Evolutionary conservation across 129 eudicot species (phyloP), one percentile per base, ranked within the genome.

Genomic region (Helichrysum umbraculigerum): DNA sequence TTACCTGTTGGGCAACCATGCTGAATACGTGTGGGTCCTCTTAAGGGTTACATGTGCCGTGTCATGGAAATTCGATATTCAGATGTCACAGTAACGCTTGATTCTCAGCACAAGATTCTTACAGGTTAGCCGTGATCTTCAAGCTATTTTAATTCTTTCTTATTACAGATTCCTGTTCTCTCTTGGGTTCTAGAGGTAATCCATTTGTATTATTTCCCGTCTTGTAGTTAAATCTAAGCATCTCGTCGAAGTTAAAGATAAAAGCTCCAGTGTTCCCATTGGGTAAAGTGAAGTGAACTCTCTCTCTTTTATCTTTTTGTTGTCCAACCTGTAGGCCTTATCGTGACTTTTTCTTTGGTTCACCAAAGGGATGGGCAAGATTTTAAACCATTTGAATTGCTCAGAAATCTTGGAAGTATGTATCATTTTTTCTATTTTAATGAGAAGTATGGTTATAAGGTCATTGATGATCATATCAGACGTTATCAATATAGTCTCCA

Each of bases 41-140:
- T 88, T 25, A 93, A 93, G 86, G 98, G 98, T 28, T 93, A 90
- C 85, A 81, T 85, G 50, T 93, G 98, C 74, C 91, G 95, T 47
- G 97, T 90, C 41, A 64, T 85, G 84, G 92, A 93, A 20, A 74
- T 93, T 65, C 95, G 92, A 8, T 86, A 85, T 70, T 80, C 98
- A 72, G 95, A 90, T 81, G 83, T 93, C 62, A 88, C 91, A 20
- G 98, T 90, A 73, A 93, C 88, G 82, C 91, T 93, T 59, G 98
- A 90, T 85, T 93, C 98, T 68, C 89, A 85, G 85, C 96, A 85
- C 32, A 90, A 84, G 74, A 86, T 89, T 81, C 85, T 90, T 54
- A 87, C 97, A 83, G 98, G 98, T 93, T 66, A 75, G 37, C 62
- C 25, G 30, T 71, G 9, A 69, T 66, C 47, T 47, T 22, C 12